Conservation (phyloP, 176 grass and related monocot species). For the Panicum miliaceum region DNA sequence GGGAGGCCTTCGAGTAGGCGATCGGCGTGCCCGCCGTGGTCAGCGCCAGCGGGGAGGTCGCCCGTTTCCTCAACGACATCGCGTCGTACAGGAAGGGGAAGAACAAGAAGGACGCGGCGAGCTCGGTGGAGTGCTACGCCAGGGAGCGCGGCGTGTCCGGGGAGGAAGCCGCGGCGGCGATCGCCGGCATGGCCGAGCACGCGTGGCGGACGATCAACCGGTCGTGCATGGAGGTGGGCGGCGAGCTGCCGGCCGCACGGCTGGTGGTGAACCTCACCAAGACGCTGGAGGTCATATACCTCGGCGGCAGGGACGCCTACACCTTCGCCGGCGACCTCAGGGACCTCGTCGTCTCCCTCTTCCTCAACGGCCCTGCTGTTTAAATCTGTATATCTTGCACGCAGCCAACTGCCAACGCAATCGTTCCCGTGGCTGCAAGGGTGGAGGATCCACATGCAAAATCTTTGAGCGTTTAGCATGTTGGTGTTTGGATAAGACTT, state of each 20-base stretch:
- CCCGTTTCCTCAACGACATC: slow-evolving; percentile 46
- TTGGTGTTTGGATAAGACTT: no score
- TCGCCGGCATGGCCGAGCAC: neutral
- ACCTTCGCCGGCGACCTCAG: slow-evolving; percentile 15
- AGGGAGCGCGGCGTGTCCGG: neutral
- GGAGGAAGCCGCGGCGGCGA: slow-evolving; percentile 24
- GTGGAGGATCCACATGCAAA: no score
- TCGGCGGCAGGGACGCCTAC: slow-evolving; percentile 29
- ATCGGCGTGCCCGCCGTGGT: neutral
- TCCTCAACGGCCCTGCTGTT: neutral
- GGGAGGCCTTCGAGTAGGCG: slow-evolving; percentile 43
- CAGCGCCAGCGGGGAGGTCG: neutral
- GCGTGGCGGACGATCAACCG: slow-evolving; percentile 20
- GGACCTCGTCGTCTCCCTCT: slow-evolving; percentile 11
- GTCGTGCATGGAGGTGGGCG: slow-evolving; percentile 6
- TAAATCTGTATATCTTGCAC: neutral
- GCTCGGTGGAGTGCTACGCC: slow-evolving; percentile 27
- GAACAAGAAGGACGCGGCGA: slow-evolving; percentile 25
- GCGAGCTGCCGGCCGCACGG: neutral
- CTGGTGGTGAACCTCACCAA: slow-evolving; percentile 36
- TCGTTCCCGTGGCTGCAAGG: no score
- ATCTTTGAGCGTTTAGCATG: no score
- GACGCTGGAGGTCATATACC: slow-evolving; percentile 30
- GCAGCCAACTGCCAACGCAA: no score
- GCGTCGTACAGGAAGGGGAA: slow-evolving; percentile 29